Percentiles rank a stretch among this genome's conserved stretches.
Conservation (phyloP, 2,329 filamentous ascomycete genomes). For the Fonsecaea monophora region DNA sequence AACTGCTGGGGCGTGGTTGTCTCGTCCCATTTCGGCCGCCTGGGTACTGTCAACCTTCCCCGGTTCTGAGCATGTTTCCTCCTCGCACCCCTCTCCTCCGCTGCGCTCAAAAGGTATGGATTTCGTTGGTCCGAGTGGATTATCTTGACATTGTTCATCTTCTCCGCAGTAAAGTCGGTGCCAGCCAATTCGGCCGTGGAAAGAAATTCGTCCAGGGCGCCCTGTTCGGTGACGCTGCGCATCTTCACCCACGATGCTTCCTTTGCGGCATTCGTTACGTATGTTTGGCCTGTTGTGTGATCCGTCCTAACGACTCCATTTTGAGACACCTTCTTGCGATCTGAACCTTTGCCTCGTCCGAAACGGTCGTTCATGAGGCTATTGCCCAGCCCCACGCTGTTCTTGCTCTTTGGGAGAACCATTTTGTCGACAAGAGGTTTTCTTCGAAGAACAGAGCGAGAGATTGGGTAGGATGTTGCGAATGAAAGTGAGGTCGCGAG, state of each 20-base stretch:
- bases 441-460: background rate
- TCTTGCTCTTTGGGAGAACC: conserved; percentile 91
- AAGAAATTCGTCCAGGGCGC: conserved; percentile 93
- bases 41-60: conserved; percentile 81
- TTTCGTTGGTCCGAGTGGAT: conserved; percentile 97
- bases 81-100: conserved; percentile 78
- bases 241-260: conserved; percentile 99
- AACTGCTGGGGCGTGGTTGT: conserved; percentile 83
- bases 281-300: conserved; percentile 80
- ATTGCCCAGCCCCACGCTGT: conserved; percentile 92
- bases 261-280: conserved; percentile 87
- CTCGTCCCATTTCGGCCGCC: conserved; percentile 87
- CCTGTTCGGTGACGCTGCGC: conserved; percentile 97
- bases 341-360: conserved; percentile 84
- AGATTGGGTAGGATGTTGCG: background rate
- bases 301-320: conserved; percentile 70
- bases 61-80: conserved; percentile 85
- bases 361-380: conserved; percentile 99
- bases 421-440: conserved; percentile 53
- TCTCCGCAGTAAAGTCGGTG: conserved; percentile 98
- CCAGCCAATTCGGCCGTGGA: conserved; percentile 95
- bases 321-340: conserved; percentile 75
- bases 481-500: conserved; percentile 11
- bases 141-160: conserved; percentile 98
- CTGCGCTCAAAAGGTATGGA: conserved; percentile 84